Base-by-base conservation (phyloP, 345 rosid genomes). In the Isatis tinctoria region DNA sequence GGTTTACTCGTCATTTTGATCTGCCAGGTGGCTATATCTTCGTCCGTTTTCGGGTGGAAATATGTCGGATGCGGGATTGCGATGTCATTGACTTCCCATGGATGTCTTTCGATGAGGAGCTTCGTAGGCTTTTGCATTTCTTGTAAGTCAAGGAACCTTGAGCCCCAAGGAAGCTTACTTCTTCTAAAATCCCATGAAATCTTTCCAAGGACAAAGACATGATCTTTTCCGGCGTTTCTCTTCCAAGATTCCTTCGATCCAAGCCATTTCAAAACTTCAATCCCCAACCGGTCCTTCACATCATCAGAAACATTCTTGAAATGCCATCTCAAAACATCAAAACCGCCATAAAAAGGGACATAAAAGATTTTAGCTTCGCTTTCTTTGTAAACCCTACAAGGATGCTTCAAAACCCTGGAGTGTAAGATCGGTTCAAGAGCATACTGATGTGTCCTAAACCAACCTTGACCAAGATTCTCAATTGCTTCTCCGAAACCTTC, bases 151-250 rank as follows among this genome's bases (percentile, higher is more conserved):
- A 92, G 82, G 60, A 90, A 84, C 27, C 80, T 79, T 39, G 85
- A 85, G 7, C 96, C 96, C 94, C 97, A 90, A 14, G 82, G 67
- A 65, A 75, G 20, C 12, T 74, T 72, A n/a, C 3, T 48, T 75
- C 96, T 85, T 69, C 94, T 81, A 76, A 92, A 92, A 85, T 92
- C 97, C 96, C 92, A 90, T n/a, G 97, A 85, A 63, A 88, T 74
- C 64, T 90, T 92, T 5, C 92, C 94, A 43, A 90, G 53, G 9
- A 87, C 96, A 60, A 92, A 83, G 0, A 85, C 94, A 39, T 92
- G 96, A 77, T 92, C 91, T 64, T 79, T 83, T 6, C 96, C 92
- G 0, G 84, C 80, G 10, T 84, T 86, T 41, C 65, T 73, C 45
- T 35, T 63, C 91, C 96, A 92, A 2, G 96, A 33, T 45, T 74